Conservation (phyloP, 192 early-diverging fungal genomes). For the Coemansia sp. region DNA sequence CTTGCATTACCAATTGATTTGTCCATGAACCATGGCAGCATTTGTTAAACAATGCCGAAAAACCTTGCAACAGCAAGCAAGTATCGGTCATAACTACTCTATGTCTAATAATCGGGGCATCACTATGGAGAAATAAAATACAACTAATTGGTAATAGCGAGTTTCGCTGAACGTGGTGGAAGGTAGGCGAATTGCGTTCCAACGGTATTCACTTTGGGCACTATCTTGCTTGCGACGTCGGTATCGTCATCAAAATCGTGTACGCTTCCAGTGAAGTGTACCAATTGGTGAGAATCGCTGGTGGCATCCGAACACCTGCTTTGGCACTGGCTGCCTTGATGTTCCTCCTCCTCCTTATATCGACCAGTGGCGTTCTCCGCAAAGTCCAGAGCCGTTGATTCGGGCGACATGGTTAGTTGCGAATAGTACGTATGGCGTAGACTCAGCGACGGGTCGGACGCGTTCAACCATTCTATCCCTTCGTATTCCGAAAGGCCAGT, state of each 20-base stretch:
- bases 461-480: background rate
- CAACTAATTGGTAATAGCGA: conserved; percentile 32
- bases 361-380: background rate
- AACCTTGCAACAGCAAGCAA: no score
- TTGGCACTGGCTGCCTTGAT: background rate
- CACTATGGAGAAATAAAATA: background rate
- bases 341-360: no score
- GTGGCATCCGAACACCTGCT: background rate
- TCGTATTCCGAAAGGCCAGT: background rate
- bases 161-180: conserved; percentile 37
- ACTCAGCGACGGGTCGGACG: background rate
- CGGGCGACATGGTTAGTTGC: background rate
- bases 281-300: background rate
- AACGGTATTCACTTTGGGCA: conserved; percentile 13
- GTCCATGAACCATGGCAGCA: no score
- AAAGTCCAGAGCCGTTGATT: background rate
- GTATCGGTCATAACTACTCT: no score
- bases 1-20: no score
- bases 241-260: conserved; percentile 17
- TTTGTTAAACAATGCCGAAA: no score
- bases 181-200: conserved; percentile 40
- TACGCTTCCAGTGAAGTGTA: background rate
- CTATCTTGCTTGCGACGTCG: conserved; percentile 18
- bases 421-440: conserved; percentile 1
- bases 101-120: no score